A percentile compares a stretch with the other conserved stretches of the same genome.
Conservation (phyloP, 306 rosid species). For the Corylus americana region DNA sequence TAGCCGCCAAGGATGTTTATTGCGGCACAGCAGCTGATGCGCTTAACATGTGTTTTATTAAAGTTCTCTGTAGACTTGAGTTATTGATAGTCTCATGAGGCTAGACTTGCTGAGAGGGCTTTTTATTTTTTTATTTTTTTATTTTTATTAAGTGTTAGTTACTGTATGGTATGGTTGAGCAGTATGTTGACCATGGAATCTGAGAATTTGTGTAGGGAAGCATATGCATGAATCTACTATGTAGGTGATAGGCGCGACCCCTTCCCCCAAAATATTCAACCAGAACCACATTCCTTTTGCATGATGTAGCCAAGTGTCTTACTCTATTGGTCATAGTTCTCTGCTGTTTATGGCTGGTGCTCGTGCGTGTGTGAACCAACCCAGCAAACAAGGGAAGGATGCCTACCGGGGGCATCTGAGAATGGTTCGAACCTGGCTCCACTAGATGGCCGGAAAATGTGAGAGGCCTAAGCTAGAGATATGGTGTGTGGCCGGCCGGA, state of each 20-base stretch:
- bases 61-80: background rate
- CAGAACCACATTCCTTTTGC: background rate
- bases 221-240: background rate
- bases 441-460: no score
- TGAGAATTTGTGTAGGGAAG: background rate
- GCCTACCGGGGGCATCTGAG: no score
- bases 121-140: background rate
- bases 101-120: slow-evolving; percentile 1
- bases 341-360: no score
- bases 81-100: slow-evolving; percentile 4
- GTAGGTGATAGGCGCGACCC: background rate
- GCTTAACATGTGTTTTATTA: slow-evolving; percentile 1
- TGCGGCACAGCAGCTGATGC: background rate
- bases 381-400: no score
- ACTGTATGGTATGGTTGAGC: background rate
- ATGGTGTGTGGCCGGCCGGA: no score
- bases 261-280: no score
- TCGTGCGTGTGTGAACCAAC: no score
- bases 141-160: background rate
- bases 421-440: no score
- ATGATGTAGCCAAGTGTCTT: background rate
- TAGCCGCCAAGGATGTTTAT: slow-evolving; percentile 23
- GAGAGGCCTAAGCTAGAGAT: no score
- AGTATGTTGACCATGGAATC: background rate
- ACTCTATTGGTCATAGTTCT: no score